Evolutionary conservation across 768 basidiomycete genomes (phyloP).

Genomic region (Tulasnella sp.): DNA sequence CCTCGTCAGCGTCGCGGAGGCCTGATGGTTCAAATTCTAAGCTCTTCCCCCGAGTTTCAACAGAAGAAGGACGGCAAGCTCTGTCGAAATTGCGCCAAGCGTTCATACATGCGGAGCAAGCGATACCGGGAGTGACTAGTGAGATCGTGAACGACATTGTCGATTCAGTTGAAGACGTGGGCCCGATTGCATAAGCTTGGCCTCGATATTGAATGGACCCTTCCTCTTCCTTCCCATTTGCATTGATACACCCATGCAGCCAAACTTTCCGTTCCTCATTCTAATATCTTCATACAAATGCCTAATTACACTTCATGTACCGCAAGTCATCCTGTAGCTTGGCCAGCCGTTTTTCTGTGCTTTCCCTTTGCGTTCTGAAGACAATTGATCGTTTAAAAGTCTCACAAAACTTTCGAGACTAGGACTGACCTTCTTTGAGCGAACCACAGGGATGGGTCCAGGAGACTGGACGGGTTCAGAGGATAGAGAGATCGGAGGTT

Average conservation of each 20-base stretch:
- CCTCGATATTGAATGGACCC: background rate
- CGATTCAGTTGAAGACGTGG: constrained; percentile 88
- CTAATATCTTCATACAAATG: background rate
- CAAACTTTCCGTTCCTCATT: constrained; percentile 9
- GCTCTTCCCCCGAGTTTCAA: constrained; percentile 90
- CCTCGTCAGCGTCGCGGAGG: background rate
- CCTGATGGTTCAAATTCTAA: constrained; percentile 42
- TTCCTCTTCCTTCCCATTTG: background rate
- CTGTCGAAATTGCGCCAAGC: constrained; percentile 86
- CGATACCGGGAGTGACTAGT: constrained; percentile 92
- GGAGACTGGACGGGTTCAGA: background rate
- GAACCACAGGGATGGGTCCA: background rate
- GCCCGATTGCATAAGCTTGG: background rate
- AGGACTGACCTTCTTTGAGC: constrained; percentile 21
- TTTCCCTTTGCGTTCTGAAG: background rate
- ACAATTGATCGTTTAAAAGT: background rate
- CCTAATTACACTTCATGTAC: background rate
- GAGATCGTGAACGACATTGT: constrained; percentile 94
- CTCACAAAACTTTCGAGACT: background rate
- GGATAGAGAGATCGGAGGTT: background rate
- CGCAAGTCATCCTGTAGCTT: background rate
- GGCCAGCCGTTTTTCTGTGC: constrained; percentile 7
- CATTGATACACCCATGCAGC: background rate
- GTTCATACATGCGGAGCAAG: constrained; percentile 91
- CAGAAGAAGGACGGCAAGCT: constrained; percentile 87